Conservation (phyloP, 2,329 filamentous ascomycete species). For the Nemania serpens region DNA sequence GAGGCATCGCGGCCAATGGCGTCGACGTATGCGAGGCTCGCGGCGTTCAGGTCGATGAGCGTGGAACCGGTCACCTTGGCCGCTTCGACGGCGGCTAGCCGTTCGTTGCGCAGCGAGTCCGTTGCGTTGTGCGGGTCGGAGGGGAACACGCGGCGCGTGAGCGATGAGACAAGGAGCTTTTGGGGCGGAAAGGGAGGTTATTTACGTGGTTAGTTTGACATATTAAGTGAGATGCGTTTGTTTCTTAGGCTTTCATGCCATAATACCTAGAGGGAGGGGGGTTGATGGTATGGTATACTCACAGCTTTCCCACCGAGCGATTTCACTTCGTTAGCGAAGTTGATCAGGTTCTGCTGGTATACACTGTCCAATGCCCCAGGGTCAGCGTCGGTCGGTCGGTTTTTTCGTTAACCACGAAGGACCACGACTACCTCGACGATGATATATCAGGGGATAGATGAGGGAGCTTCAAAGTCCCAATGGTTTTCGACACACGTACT, state of each 20-base stretch:
- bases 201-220: neutral
- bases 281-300: neutral
- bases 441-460: too few relatives aligned
- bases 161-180: constrained; percentile 56
- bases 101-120: constrained; percentile 54
- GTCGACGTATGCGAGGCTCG: constrained; percentile 56
- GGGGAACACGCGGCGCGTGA: constrained; percentile 55
- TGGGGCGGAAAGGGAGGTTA: neutral
- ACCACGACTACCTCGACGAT: too few relatives aligned
- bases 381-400: neutral
- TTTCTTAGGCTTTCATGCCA: too few relatives aligned
- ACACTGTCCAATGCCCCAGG: neutral
- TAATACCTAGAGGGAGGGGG: too few relatives aligned
- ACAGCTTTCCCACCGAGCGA: constrained; percentile 51
- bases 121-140: constrained; percentile 43
- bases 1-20: constrained; percentile 54
- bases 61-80: constrained; percentile 46
- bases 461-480: neutral
- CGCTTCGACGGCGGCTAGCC: constrained; percentile 51
- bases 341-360: constrained; percentile 36
- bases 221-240: neutral
- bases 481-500: constrained; percentile 43
- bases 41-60: constrained; percentile 56
- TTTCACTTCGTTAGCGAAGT: constrained; percentile 50
- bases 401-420: too few relatives aligned